Base-by-base conservation (phyloP, 495 filamentous ascomycete genomes). In the Hypoxylon lienhwacheense region DNA sequence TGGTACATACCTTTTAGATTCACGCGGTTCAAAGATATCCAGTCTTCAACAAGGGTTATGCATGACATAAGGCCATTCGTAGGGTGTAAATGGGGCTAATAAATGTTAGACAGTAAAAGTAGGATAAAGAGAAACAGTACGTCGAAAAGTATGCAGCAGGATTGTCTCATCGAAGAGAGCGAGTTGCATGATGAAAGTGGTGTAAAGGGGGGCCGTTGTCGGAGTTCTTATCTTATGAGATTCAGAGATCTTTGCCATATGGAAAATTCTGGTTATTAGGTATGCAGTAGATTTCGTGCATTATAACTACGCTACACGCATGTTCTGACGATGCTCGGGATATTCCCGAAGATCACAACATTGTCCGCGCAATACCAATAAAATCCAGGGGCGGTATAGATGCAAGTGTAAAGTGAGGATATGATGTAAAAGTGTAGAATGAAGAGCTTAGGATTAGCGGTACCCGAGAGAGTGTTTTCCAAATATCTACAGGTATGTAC, bases 131-230 rank as follows among this genome's bases (percentile, higher is more conserved):
- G 21, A 17, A 46, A 40, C 14, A 25, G 28, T 19, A 43, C 41
- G 35, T 47, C 32, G 29, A 55, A 51, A 31, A 37, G 35, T 42
- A 56, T 22, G 36, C 32, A 47, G 24, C 16, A 53, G 42, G 47
- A 53, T 61, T 47, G 52, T 55, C 46, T 47, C 35, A 44, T 52
- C 29, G 36, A 48, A 5, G 40, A 55, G 42, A 46, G 12, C 12
- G 49, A 42, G 42, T 24, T 51, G 52, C 47, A 61, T 55, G 29
- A 47, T 15, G 24, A 39, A 32, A n/a, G 7, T 8, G n/a, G 37
- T 36, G 58, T 61, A 55, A 61, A 61, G 58, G 58, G 40, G 58
- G 58, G 58, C 58, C 58, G 58, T 33, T 61, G 47, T 61, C 58
- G 58, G 58, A 61, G 42, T 28, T 36, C 52, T 61, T 61, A 61